These are phyloP conservation scores for Exophiala sp. DNA, from an alignment of 2,329 filamentous ascomycete species.

Conservation along the genomic window DNA sequence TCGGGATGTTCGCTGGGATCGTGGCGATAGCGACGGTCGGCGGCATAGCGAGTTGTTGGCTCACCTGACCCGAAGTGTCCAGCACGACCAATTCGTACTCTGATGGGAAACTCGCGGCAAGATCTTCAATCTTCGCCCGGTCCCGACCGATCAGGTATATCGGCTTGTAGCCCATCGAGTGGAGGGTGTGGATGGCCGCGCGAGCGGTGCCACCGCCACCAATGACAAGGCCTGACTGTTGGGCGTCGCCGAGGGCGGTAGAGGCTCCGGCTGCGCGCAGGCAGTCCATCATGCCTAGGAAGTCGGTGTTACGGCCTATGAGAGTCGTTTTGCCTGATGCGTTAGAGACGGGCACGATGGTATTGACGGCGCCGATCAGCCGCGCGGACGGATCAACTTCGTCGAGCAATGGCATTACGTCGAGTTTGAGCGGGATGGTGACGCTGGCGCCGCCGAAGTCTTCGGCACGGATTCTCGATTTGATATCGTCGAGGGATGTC, in stretches of 20 bases:
- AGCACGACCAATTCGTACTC: slow-evolving; percentile 70
- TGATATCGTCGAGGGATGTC: slow-evolving; percentile 57
- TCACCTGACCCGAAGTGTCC: slow-evolving; percentile 34
- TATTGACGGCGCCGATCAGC: slow-evolving; percentile 90
- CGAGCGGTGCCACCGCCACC: slow-evolving; percentile 89
- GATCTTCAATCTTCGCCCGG: slow-evolving; percentile 60
- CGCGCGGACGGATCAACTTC: slow-evolving; percentile 73
- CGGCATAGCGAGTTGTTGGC: slow-evolving; percentile 27
- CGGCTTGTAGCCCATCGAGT: slow-evolving; percentile 76
- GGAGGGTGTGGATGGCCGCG: slow-evolving; percentile 83
- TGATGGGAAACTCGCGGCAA: slow-evolving; percentile 69
- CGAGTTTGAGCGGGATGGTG: slow-evolving; percentile 90
- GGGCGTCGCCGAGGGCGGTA: slow-evolving; percentile 35
- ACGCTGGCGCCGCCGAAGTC: slow-evolving; percentile 92
- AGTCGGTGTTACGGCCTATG: slow-evolving; percentile 91
- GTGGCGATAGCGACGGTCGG: slow-evolving; percentile 79
- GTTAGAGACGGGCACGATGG: slow-evolving; percentile 63
- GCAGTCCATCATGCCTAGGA: slow-evolving; percentile 82
- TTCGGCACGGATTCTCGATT: slow-evolving; percentile 62
- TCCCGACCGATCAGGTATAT: slow-evolving; percentile 86
- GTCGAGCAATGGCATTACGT: slow-evolving; percentile 78
- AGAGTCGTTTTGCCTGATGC: slow-evolving; percentile 50
- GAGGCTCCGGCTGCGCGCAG: slow-evolving; percentile 66
- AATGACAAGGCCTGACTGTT: slow-evolving; percentile 70
- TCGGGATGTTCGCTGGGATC: slow-evolving; percentile 81